These are phyloP conservation scores for Pugionium dolabratum DNA, from an alignment of 345 rosid genomes.

Conservation along the genomic window DNA sequence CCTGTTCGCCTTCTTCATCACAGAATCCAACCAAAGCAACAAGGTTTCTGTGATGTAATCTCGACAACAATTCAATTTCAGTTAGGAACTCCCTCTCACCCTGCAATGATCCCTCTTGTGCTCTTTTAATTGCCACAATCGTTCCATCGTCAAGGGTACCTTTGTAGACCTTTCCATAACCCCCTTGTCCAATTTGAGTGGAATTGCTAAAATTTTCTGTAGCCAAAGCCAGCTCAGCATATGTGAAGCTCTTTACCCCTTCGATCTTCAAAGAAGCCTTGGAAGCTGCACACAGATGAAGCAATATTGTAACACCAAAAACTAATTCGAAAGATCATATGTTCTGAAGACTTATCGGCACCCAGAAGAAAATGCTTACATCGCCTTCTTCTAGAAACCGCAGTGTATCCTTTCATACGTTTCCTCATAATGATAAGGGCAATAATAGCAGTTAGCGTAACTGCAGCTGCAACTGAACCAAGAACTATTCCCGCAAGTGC, in stretches of 20 bases:
- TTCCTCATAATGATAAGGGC: constrained; percentile 59
- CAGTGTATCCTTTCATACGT: constrained; percentile 46
- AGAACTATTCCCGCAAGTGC: constrained; percentile 65
- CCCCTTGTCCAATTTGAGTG: constrained; percentile 87
- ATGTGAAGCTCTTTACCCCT: constrained; percentile 75
- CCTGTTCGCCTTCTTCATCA: constrained; percentile 97
- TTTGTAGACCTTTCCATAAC: constrained; percentile 93
- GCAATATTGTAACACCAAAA: constrained; percentile 25
- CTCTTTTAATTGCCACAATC: constrained; percentile 91
- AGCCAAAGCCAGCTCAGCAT: constrained; percentile 65
- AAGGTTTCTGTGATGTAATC: constrained; percentile 92
- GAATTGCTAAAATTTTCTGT: constrained; percentile 64
- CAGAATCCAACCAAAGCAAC: constrained; percentile 89
- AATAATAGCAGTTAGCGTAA: constrained; percentile 65
- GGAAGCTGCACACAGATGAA: constrained; percentile 47
- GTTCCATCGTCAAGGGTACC: constrained; percentile 67
- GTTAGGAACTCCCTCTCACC: constrained; percentile 92
- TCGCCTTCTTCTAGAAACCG: constrained; percentile 51
- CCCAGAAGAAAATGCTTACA: constrained; percentile 50
- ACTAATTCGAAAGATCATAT: constrained; percentile 7
- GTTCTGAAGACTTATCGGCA: neutral
- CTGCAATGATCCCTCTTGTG: constrained; percentile 85
- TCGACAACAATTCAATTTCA: constrained; percentile 83
- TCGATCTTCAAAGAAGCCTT: constrained; percentile 65
- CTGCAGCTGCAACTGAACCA: constrained; percentile 72